Base-by-base conservation (phyloP, 192 early-diverging fungal species). In the Backusella tarrabulga region DNA sequence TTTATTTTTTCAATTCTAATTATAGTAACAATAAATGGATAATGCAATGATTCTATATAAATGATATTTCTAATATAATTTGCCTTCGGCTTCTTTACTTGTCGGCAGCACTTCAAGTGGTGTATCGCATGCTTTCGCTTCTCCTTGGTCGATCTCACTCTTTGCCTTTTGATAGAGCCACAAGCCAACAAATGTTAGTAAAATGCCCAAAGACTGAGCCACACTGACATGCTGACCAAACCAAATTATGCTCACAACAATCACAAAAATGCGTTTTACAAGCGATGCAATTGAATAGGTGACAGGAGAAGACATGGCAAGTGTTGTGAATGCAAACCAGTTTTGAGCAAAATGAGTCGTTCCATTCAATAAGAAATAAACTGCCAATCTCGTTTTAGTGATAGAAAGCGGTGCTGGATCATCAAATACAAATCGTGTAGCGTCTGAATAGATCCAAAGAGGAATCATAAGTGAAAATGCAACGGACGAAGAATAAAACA, bases 251-350 rank as follows among this genome's bases (percentile, higher is more conserved):
- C 88, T 87, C 34, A 92, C 91, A 29, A 91, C 88, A 83, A 97
- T 96, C 34, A 97, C 95, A 79, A 95, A 89, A 67, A 97, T 95
- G n/a, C 96, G 90, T 83, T 97, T 97, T 71, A 95, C 83, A 72
- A 97, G 86, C 3, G 91, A 92, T 7, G 93, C 90, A 67, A 97
- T 94, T 17, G 91, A 93, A 82, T 96, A 97, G 0, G 95, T 96
- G 38, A 97, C 93, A 2, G 95, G 93, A 1, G 90, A 91, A 5
- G 95, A 93, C 52, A 92, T 79, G 1, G 89, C 84, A 26, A 97
- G 84, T 17, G 95, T 87, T 26, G 87, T 90, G 83, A 97, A 95
- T 4, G 95, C 94, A 71, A 97, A 88, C 60, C 91, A 84, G 67
- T 87, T 92, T 78, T 97, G 96, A 32, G 85, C 86, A 83, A 97